A percentile compares a stretch with the other conserved stretches of the same genome.
Evolutionary conservation across 1,139 yeast genomes (phyloP).

Genomic region (Diutina siamensis): DNA sequence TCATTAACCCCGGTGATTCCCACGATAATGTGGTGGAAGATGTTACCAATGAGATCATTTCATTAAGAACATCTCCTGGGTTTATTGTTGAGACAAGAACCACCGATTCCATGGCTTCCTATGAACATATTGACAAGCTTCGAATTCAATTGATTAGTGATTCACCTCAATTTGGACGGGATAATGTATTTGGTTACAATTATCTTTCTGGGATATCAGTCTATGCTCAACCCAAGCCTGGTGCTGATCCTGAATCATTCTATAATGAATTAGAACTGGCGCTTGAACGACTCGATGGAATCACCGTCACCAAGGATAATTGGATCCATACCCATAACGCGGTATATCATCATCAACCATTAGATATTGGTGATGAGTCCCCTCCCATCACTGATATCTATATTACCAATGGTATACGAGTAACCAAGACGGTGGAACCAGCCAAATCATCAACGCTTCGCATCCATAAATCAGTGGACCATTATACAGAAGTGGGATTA

Average conservation of each 20-base stretch:
- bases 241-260: constrained; percentile 13
- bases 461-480: not conserved
- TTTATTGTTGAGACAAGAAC: constrained; percentile 3
- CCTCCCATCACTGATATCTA: not conserved
- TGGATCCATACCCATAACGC: constrained; percentile 17
- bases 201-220: constrained; percentile 16
- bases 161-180: constrained; percentile 6
- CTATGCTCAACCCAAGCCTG: constrained; percentile 16
- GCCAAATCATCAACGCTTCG: not conserved
- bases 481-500: constrained; percentile 24
- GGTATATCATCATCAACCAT: constrained; percentile 9
- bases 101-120: not conserved
- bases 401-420: not conserved
- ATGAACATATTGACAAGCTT: constrained; percentile 11
- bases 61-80: not conserved
- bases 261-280: constrained; percentile 14
- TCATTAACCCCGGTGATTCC: not conserved
- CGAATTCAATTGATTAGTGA: constrained; percentile 16
- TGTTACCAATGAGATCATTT: not conserved
- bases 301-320: constrained; percentile 10
- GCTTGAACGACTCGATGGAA: constrained; percentile 12
- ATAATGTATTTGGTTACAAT: constrained; percentile 16
- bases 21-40: constrained; percentile 1
- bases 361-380: constrained; percentile 10
- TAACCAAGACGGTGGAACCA: not conserved